These are phyloP conservation scores for Colletotrichum viniferum DNA, from an alignment of 2,329 filamentous ascomycete genomes.

Conservation along the genomic window DNA sequence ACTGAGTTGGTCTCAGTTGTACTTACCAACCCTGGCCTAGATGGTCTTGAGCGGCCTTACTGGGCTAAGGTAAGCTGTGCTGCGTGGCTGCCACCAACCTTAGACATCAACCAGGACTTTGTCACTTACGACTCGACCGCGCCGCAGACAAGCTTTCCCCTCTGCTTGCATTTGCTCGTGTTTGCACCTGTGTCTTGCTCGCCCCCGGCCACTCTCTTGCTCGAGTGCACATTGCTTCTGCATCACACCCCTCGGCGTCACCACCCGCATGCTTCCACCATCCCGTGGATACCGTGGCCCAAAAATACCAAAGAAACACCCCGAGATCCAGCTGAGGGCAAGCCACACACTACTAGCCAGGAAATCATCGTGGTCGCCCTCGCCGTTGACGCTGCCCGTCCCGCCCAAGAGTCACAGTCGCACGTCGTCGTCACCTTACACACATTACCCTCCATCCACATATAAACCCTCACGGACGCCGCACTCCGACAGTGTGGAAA, in stretches of 20 bases:
- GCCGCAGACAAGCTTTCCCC: slow-evolving; percentile 4
- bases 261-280: slow-evolving; percentile 3
- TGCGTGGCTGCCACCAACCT: slow-evolving; percentile 4
- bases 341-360: slow-evolving; percentile 3
- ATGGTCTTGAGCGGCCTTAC: neutral
- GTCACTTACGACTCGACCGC: neutral
- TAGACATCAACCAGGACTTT: neutral
- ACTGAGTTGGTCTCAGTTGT: neutral
- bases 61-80: slow-evolving; percentile 6
- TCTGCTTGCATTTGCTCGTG: neutral
- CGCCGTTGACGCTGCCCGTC: neutral
- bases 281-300: neutral
- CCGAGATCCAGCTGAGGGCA: slow-evolving; percentile 15
- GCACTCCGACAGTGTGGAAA: slow-evolving; percentile 3
- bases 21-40: neutral
- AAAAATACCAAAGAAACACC: slow-evolving; percentile 1
- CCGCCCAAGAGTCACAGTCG: neutral
- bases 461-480: slow-evolving; percentile 4
- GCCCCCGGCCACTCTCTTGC: neutral
- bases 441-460: neutral
- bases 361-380: neutral
- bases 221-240: neutral
- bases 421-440: neutral
- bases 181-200: neutral
- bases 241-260: slow-evolving; percentile 7